Evolutionary conservation across 768 basidiomycete genomes (phyloP).

Genomic region (Chalciporus pseudorubinellus): DNA sequence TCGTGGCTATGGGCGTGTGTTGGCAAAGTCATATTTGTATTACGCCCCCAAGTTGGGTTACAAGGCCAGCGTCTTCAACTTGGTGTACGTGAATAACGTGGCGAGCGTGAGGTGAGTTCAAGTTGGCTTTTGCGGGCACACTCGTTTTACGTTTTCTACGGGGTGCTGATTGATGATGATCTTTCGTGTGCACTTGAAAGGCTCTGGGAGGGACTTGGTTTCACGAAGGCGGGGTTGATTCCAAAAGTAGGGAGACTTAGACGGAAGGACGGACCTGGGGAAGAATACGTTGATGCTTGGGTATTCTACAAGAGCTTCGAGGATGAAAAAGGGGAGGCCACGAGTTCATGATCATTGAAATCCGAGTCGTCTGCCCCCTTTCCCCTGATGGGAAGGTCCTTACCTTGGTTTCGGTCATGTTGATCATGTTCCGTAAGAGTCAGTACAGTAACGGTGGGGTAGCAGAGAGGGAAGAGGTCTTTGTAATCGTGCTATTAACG

Average conservation of each 20-base stretch:
- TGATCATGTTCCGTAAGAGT: too few species aligned
- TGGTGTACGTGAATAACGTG: conserved; percentile 83
- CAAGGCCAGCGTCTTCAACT: conserved; percentile 82
- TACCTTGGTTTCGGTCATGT: not conserved
- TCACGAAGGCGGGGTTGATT: conserved; percentile 75
- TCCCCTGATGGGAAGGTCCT: not conserved
- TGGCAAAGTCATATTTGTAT: conserved; percentile 76
- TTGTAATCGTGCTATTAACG: not conserved
- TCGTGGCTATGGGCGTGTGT: conserved; percentile 61
- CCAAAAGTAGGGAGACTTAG: conserved; percentile 72
- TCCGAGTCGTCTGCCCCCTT: too few species aligned
- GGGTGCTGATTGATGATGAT: too few species aligned
- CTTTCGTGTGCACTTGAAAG: conserved; percentile 30
- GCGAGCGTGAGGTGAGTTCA: conserved; percentile 66
- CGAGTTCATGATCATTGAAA: not conserved
- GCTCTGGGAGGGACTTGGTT: conserved; percentile 83
- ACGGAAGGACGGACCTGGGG: conserved; percentile 63
- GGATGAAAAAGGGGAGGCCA: conserved; percentile 19
- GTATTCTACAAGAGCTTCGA: conserved; percentile 80
- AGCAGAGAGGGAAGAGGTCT: not conserved
- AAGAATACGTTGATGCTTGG: conserved; percentile 88
- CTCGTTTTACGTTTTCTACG: too few species aligned
- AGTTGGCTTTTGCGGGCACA: too few species aligned
- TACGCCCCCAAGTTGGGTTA: conserved; percentile 81
- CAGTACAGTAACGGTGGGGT: not conserved